Evolutionary conservation across 2,329 filamentous ascomycete genomes (phyloP).

Genomic region (Escovopsis sp.): DNA sequence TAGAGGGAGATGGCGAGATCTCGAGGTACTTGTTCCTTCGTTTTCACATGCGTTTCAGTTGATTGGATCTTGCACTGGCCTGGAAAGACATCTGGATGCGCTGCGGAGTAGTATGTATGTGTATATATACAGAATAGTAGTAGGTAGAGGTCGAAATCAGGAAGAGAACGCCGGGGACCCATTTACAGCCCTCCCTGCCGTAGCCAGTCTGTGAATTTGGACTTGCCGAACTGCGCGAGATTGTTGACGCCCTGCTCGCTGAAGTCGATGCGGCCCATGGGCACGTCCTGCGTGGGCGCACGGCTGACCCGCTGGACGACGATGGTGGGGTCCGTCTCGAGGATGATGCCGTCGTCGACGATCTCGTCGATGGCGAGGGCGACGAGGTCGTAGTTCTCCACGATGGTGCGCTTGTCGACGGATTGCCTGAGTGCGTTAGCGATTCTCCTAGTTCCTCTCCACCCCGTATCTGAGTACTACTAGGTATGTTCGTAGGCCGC

Average conservation of each 20-base stretch:
- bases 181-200: constrained; percentile 62
- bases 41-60: too few species aligned
- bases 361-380: constrained; percentile 91
- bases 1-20: constrained; percentile 5
- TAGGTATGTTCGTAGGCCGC: too few species aligned
- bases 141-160: too few species aligned
- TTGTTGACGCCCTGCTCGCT: constrained; percentile 93
- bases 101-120: too few species aligned
- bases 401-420: constrained; percentile 91
- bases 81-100: too few species aligned
- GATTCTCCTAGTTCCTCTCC: background rate
- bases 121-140: too few species aligned
- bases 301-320: constrained; percentile 85
- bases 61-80: too few species aligned
- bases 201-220: constrained; percentile 79
- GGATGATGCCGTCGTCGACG: constrained; percentile 85
- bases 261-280: constrained; percentile 85
- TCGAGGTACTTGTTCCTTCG: too few species aligned
- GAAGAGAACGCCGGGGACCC: too few species aligned
- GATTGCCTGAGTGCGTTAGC: constrained; percentile 51
- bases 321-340: constrained; percentile 92
- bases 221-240: constrained; percentile 83
- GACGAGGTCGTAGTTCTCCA: constrained; percentile 97
- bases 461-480: too few species aligned
- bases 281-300: constrained; percentile 80